phyloP scores from a whole-genome alignment of 306 rosid genomes.

The Cucumis melo region DNA sequence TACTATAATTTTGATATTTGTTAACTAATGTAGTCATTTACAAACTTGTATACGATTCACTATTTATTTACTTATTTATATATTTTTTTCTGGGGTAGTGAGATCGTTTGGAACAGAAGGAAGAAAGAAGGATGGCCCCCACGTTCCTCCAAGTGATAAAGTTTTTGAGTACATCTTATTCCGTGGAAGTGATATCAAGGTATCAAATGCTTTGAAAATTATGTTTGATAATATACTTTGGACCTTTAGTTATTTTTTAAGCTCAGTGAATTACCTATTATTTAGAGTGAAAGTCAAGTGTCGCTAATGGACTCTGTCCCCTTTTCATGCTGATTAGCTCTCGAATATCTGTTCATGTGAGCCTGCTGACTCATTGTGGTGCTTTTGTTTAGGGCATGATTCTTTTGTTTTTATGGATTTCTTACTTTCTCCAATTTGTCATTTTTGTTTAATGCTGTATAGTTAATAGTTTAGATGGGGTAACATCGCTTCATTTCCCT shows the following conservation, averaged over 20 bases:
- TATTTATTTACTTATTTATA: neutral
- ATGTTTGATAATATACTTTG: neutral
- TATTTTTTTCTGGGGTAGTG: neutral
- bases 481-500: neutral
- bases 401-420: neutral
- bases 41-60: neutral
- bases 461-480: neutral
- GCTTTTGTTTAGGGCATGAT: neutral
- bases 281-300: neutral
- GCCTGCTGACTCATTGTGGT: neutral
- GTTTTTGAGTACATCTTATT: conserved; percentile 81
- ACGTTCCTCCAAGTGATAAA: conserved; percentile 69
- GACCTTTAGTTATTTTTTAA: neutral
- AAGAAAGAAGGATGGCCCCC: conserved; percentile 82
- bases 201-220: neutral
- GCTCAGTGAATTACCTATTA: neutral
- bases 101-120: conserved; percentile 94
- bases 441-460: neutral
- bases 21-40: neutral
- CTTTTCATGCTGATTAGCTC: neutral
- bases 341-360: neutral
- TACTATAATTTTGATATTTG: neutral
- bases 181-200: conserved; percentile 87
- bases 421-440: neutral
- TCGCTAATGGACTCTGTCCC: neutral